These are phyloP conservation scores for Dictyostelium capitatum DNA, from an alignment of 78 protist genomes.

Conservation along the genomic window DNA sequence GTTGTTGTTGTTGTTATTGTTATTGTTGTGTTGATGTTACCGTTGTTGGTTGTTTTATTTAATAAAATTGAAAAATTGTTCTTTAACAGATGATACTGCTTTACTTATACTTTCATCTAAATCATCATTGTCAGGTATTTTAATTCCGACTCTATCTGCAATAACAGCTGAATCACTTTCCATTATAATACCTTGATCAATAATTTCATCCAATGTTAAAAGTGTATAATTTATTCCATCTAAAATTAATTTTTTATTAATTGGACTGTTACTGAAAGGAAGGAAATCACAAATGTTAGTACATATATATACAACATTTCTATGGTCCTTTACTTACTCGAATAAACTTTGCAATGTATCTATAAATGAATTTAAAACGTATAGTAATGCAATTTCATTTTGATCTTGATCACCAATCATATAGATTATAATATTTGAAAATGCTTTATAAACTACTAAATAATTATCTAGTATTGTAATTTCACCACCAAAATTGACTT, in stretches of 20 bases:
- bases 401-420: slow-evolving; percentile 42
- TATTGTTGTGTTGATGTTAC: neutral
- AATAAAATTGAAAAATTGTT: slow-evolving; percentile 3
- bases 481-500: slow-evolving; percentile 52
- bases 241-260: slow-evolving; percentile 19
- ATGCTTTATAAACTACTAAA: slow-evolving; percentile 23
- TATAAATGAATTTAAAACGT: slow-evolving; percentile 38
- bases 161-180: slow-evolving; percentile 32
- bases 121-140: slow-evolving; percentile 18
- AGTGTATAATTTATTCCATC: slow-evolving; percentile 40
- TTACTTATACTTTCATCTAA: slow-evolving; percentile 20
- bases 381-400: slow-evolving; percentile 46
- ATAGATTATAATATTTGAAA: slow-evolving; percentile 45
- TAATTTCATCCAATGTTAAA: slow-evolving; percentile 50
- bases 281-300: neutral
- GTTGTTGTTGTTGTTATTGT: neutral
- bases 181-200: slow-evolving; percentile 43
- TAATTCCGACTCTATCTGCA: slow-evolving; percentile 53
- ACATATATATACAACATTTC: no score
- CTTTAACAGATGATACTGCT: slow-evolving; percentile 30
- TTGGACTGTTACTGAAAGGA: neutral
- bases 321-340: no score
- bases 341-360: slow-evolving; percentile 27
- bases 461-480: slow-evolving; percentile 32
- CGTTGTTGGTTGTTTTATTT: neutral